These are phyloP conservation scores for Botrytis hyacinthi DNA, from an alignment of 2,329 filamentous ascomycete species.

Conservation along the genomic window DNA sequence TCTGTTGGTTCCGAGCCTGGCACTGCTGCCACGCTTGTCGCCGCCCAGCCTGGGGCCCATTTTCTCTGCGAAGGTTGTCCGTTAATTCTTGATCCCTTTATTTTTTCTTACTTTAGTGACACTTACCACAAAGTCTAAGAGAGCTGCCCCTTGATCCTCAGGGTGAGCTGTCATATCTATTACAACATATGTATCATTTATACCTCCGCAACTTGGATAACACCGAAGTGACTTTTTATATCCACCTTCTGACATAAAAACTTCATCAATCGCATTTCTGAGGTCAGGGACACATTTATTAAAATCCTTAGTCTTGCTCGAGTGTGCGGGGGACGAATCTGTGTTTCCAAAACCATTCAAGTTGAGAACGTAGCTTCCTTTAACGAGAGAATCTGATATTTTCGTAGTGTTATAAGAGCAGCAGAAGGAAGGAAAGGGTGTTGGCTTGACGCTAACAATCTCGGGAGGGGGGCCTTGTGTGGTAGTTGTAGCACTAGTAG, in stretches of 20 bases:
- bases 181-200: background rate
- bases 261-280: background rate
- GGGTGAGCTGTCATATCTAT: background rate
- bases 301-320: background rate
- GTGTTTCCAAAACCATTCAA: background rate
- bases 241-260: background rate
- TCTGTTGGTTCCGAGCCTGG: background rate
- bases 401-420: background rate
- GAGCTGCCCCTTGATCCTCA: background rate
- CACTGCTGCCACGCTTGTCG: background rate
- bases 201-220: background rate
- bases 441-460: background rate
- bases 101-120: accelerated
- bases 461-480: background rate
- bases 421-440: background rate
- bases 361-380: background rate
- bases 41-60: background rate
- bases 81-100: background rate
- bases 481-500: background rate
- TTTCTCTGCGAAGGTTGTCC: background rate
- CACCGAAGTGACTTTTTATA: background rate
- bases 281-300: background rate
- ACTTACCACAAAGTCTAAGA: background rate
- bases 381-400: background rate
- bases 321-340: background rate